Base-by-base conservation (phyloP, 371 early-diverging fungal species). In the Apophysomyces trapeziformis region DNA sequence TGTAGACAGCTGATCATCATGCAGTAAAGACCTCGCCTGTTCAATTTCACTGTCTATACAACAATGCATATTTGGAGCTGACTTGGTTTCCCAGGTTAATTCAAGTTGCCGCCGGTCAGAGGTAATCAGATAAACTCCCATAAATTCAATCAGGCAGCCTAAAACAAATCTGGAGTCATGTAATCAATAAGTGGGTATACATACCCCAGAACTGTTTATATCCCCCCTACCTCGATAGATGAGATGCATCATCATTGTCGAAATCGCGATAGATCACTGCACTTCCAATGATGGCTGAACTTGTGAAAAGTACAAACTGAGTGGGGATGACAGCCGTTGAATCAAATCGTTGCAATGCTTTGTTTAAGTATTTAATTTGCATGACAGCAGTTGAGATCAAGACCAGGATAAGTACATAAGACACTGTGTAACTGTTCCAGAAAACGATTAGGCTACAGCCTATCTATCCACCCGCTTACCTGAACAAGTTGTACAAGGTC, bases 261-360 rank as follows among this genome's bases (percentile, higher is more conserved):
- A 90, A 91, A 68, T 92, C 91, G 60, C 87, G 84, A 67, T 90
- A 90, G 14, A 91, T 77, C 5, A 90, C 78, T 2, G 91, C 89
- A 47, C 88, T 87, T 45, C 92, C 91, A 45, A 89, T 77, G 45
- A 93, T 91, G 14, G 90, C 89, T 9, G 86, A 88, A n/a, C 89
- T 78, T 0, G 93, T 92, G 63, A 91, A 92, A 12, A 90, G 73
- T 1, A 93, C 92, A 74, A 90, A 93, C 70, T 93, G 92, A 1
- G 92, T 93, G 1, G 92, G 92, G 50, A 93, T 91, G 7, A 92
- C 92, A 71, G 88, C 88, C 1, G 89, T 89, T 1, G 89, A 86
- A 60, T 90, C 90, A 59, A 89, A 90, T 21, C 80, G 76, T 58
- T 84, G 88, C 21, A 92, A 80, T 5, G 93, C 86, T 57, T 80